Percentiles rank a stretch among this genome's conserved stretches.
These are phyloP conservation scores for Septoria linicola DNA, from an alignment of 2,329 filamentous ascomycete species.

Conservation along the genomic window DNA sequence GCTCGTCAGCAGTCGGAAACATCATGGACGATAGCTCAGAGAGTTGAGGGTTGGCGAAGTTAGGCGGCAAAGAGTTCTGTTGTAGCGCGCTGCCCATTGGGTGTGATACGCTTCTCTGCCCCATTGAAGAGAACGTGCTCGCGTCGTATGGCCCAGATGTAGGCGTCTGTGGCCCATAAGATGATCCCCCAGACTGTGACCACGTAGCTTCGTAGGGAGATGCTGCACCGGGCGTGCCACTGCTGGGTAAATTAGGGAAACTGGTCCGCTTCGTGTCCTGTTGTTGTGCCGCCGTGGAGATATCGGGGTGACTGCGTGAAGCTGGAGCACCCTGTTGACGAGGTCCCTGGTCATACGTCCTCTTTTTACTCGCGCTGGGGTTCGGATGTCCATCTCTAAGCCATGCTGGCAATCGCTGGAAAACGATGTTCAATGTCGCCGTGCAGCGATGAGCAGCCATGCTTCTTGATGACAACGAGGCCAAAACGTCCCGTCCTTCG, in stretches of 20 bases:
- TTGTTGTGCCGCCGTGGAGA: conserved; percentile 18
- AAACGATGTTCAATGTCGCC: conserved; percentile 71
- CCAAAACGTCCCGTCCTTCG: conserved; percentile 79
- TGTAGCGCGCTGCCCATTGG: conserved; percentile 24
- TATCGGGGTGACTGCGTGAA: conserved; percentile 34
- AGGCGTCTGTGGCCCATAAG: conserved; percentile 31
- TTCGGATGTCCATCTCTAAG: conserved; percentile 49
- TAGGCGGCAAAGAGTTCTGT: conserved; percentile 29
- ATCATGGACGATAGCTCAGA: conserved; percentile 75
- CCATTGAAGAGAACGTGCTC: conserved; percentile 17
- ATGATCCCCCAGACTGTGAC: conserved; percentile 29
- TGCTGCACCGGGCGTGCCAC: conserved; percentile 13
- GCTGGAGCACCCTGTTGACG: conserved; percentile 19
- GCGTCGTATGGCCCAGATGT: conserved; percentile 26
- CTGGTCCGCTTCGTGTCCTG: conserved; percentile 28
- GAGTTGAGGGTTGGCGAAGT: conserved; percentile 48
- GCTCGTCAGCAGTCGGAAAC: conserved; percentile 70
- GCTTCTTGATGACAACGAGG: conserved; percentile 75
- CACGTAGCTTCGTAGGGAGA: conserved; percentile 26
- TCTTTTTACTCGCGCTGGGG: conserved; percentile 47
- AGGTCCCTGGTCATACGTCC: conserved; percentile 40
- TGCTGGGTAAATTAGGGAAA: conserved; percentile 27
- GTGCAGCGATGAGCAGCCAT: conserved; percentile 87
- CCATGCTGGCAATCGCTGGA: conserved; percentile 72
- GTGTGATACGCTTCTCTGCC: conserved; percentile 24